A percentile compares a stretch with the other conserved stretches of the same genome.
phyloP scores from a whole-genome alignment of 2,329 filamentous ascomycete species.

The Colletotrichum zoysiae region DNA sequence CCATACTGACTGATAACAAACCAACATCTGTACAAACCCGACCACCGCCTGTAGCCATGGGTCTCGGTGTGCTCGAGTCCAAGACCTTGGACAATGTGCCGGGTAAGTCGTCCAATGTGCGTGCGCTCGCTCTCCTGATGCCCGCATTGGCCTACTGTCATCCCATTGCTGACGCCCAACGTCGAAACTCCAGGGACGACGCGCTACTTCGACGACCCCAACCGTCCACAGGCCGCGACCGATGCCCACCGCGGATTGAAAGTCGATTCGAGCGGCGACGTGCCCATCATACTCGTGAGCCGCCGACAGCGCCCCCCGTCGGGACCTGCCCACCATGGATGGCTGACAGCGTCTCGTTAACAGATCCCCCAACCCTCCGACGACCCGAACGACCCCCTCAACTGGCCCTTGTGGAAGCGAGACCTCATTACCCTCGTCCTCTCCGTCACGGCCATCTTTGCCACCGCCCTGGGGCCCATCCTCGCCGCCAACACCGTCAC shows the following conservation, averaged over 20 bases:
- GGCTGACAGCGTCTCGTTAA: neutral
- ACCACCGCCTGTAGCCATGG: constrained; percentile 61
- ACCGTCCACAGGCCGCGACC: constrained; percentile 58
- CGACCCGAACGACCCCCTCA: constrained; percentile 89
- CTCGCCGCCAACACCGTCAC: constrained; percentile 90
- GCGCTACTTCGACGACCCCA: constrained; percentile 72
- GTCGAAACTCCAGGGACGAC: constrained; percentile 63
- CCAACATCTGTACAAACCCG: neutral
- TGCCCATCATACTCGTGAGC: constrained; percentile 80
- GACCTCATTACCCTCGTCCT: constrained; percentile 84
- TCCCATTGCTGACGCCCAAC: constrained; percentile 19
- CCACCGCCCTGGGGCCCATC: constrained; percentile 85
- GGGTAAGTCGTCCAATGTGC: constrained; percentile 62
- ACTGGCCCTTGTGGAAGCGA: constrained; percentile 88
- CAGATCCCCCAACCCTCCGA: constrained; percentile 85
- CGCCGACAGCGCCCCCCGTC: neutral
- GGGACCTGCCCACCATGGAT: constrained; percentile 1
- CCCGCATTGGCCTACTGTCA: constrained; percentile 26
- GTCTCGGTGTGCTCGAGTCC: constrained; percentile 80
- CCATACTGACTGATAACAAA: constrained; percentile 6
- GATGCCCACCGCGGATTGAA: constrained; percentile 69
- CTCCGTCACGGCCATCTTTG: constrained; percentile 84
- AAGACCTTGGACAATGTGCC: constrained; percentile 77
- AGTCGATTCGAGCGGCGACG: constrained; percentile 75
- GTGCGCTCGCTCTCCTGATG: neutral